Evolutionary conservation across 306 rosid species (phyloP).

Genomic region (Betula pendula): DNA sequence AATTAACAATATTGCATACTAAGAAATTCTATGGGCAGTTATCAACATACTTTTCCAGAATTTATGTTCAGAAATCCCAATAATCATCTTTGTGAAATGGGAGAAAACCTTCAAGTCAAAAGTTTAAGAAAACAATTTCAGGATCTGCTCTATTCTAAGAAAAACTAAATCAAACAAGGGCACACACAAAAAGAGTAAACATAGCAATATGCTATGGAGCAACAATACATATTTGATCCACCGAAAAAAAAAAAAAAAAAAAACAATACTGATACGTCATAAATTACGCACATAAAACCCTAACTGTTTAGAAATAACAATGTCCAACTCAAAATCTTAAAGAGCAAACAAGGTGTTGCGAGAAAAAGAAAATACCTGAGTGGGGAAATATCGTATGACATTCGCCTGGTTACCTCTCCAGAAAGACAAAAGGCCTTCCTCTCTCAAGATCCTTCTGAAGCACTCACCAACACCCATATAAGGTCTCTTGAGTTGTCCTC

Average conservation of each 20-base stretch:
- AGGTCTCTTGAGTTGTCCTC: slow-evolving; percentile 78
- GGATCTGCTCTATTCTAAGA: neutral
- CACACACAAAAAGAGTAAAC: slow-evolving; percentile 1
- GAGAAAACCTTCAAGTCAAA: too few relatives aligned
- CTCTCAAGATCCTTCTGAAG: slow-evolving; percentile 56
- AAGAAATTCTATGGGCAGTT: neutral
- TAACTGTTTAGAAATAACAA: neutral
- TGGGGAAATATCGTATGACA: slow-evolving; percentile 86
- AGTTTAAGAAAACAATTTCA: neutral
- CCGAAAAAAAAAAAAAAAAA: too few relatives aligned
- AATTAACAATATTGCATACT: too few relatives aligned
- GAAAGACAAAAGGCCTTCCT: slow-evolving; percentile 37
- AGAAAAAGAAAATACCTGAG: slow-evolving; percentile 51
- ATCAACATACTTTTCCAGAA: neutral
- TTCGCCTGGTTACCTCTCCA: slow-evolving; percentile 97
- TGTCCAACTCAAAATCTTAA: slow-evolving; percentile 3
- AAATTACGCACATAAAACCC: neutral
- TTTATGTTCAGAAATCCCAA: neutral
- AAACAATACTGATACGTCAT: neutral
- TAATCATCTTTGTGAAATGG: neutral
- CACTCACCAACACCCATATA: slow-evolving; percentile 67
- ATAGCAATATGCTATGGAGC: neutral
- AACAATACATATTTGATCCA: neutral
- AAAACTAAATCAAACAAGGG: neutral
- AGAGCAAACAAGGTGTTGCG: slow-evolving; percentile 5